phyloP scores from a whole-genome alignment of 1,284 basidiomycete genomes.

The Naganishia sp. region DNA sequence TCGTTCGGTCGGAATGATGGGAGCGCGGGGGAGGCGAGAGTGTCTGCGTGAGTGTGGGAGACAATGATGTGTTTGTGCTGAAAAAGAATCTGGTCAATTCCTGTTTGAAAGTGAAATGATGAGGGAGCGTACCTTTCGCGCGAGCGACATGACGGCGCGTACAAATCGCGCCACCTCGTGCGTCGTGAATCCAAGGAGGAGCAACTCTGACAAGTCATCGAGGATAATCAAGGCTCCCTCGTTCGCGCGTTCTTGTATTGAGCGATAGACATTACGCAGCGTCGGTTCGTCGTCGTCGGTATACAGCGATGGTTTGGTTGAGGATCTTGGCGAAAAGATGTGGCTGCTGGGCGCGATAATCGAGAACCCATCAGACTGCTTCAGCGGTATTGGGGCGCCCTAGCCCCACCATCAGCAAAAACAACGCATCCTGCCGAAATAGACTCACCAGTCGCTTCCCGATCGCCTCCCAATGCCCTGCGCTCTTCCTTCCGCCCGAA shows the following conservation, averaged over 20 bases:
- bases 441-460: conserved; percentile 46
- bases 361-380: conserved; percentile 5
- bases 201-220: conserved; percentile 23
- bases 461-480: conserved; percentile 41
- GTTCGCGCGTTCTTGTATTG: background rate
- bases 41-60: conserved; percentile 45
- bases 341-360: conserved; percentile 15
- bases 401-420: background rate
- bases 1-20: conserved; percentile 12
- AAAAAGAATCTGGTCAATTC: background rate
- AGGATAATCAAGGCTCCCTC: conserved; percentile 7
- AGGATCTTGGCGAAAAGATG: background rate
- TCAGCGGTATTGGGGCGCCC: conserved; percentile 25
- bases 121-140: conserved; percentile 14
- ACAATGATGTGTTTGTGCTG: conserved; percentile 36
- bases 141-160: conserved; percentile 1
- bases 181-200: conserved; percentile 12
- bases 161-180: conserved; percentile 13
- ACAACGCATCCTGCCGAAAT: background rate
- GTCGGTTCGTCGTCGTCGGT: conserved; percentile 19
- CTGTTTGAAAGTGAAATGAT: background rate
- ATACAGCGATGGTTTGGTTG: background rate
- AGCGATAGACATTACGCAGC: conserved; percentile 8
- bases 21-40: conserved; percentile 37
- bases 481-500: conserved; percentile 40